These are phyloP conservation scores for Clathrus columnatus DNA, from an alignment of 768 basidiomycete genomes.

Conservation along the genomic window DNA sequence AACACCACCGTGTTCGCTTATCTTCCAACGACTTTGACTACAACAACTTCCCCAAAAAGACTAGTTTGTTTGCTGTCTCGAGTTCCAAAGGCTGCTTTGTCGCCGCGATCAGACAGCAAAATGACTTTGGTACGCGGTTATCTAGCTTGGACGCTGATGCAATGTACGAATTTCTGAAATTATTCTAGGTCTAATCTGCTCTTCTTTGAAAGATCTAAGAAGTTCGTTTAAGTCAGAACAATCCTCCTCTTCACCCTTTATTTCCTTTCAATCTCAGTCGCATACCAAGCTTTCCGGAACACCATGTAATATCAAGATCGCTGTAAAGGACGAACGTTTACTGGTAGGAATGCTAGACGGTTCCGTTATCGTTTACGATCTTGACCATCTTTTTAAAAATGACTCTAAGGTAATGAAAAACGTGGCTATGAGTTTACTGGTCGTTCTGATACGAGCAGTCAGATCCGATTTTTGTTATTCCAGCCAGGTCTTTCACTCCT, in stretches of 20 bases:
- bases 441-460: neutral
- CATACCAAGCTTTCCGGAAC: constrained; percentile 35
- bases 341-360: constrained; percentile 53
- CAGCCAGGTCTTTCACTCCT: constrained; percentile 1
- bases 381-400: neutral
- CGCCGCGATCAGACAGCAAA: constrained; percentile 37
- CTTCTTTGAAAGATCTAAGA: constrained; percentile 54
- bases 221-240: constrained; percentile 6
- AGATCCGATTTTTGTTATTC: neutral
- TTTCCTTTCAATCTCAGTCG: constrained; percentile 41
- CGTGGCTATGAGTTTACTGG: too few relatives aligned
- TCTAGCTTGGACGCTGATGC: constrained; percentile 29
- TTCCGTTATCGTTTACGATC: constrained; percentile 35
- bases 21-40: constrained; percentile 44
- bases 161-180: too few relatives aligned
- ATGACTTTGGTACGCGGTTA: constrained; percentile 14
- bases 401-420: too few relatives aligned
- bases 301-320: constrained; percentile 50
- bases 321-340: constrained; percentile 50
- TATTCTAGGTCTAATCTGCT: constrained; percentile 47
- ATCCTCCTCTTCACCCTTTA: constrained; percentile 36
- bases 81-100: constrained; percentile 65
- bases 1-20: constrained; percentile 54
- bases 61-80: constrained; percentile 48
- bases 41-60: constrained; percentile 32